Conservation (phyloP, 2,329 filamentous ascomycete species). For the Aaosphaeria arxii region DNA sequence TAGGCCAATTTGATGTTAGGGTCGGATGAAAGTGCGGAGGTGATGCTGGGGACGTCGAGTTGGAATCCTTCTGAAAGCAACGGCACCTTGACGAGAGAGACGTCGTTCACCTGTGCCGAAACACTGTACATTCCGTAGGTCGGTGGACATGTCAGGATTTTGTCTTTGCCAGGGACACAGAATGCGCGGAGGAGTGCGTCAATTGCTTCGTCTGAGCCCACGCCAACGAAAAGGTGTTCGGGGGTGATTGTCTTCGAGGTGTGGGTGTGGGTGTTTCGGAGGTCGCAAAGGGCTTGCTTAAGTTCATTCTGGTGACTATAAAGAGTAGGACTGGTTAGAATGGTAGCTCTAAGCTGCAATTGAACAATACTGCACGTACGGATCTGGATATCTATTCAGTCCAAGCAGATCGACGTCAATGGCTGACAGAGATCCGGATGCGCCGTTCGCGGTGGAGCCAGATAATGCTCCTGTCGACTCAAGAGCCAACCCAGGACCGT, state of each 20-base stretch:
- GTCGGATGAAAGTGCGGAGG: slow-evolving; percentile 61
- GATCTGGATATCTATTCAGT: slow-evolving; percentile 93
- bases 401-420: slow-evolving; percentile 72
- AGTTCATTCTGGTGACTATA: slow-evolving; percentile 74
- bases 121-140: slow-evolving; percentile 99
- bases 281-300: slow-evolving; percentile 80
- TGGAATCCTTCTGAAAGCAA: slow-evolving; percentile 71
- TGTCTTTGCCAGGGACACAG: slow-evolving; percentile 81
- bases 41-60: slow-evolving; percentile 67
- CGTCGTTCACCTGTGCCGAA: slow-evolving; percentile 90
- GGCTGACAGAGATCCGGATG: slow-evolving; percentile 37
- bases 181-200: slow-evolving; percentile 92
- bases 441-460: slow-evolving; percentile 39
- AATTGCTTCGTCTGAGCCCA: slow-evolving; percentile 95
- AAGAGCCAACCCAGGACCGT: slow-evolving; percentile 72
- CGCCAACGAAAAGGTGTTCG: slow-evolving; percentile 87
- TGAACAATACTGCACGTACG: slow-evolving; percentile 39
- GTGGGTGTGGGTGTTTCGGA: slow-evolving; percentile 84
- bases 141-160: slow-evolving; percentile 90
- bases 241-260: slow-evolving; percentile 70
- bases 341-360: no score
- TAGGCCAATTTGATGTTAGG: slow-evolving; percentile 81
- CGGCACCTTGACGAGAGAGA: slow-evolving; percentile 82
- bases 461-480: slow-evolving; percentile 48
- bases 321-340: not conserved